Conservation (phyloP, 345 rosid genomes). For the Nephelium lappaceum region DNA sequence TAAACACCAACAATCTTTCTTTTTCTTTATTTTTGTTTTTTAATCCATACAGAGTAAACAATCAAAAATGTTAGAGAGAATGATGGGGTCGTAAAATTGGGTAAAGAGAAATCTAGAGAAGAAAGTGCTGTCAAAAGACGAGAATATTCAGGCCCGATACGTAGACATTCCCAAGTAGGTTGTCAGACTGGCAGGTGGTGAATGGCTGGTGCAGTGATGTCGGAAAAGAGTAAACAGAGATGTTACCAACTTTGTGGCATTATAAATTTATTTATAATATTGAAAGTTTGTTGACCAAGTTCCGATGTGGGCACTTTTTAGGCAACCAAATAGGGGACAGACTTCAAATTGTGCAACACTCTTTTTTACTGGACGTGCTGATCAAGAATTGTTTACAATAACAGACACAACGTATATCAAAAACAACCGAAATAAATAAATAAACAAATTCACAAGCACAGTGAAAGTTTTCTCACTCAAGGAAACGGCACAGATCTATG, state of each 20-base stretch:
- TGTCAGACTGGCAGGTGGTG: conserved; percentile 7
- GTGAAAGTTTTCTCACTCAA: too few species aligned
- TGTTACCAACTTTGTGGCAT: neutral
- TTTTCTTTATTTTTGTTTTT: too few species aligned
- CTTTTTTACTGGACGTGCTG: neutral
- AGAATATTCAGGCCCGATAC: too few species aligned
- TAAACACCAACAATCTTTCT: too few species aligned
- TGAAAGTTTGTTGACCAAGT: conserved; percentile 6
- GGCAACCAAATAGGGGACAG: neutral
- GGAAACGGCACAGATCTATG: too few species aligned
- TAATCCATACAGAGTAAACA: too few species aligned
- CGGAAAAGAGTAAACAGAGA: neutral
- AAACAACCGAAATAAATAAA: neutral
- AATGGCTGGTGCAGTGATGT: neutral
- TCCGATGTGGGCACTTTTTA: neutral
- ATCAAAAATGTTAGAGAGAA: neutral
- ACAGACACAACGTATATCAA: neutral
- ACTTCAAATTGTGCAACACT: neutral
- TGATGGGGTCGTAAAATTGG: neutral
- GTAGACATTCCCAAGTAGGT: neutral
- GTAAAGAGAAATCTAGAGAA: neutral
- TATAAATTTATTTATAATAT: neutral
- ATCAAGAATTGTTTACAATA: neutral
- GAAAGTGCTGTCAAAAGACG: neutral
- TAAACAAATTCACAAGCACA: too few species aligned